A percentile compares a stretch with the other conserved stretches of the same genome.
phyloP scores from a whole-genome alignment of 2,329 filamentous ascomycete species.

The Lecanicillium sp. region DNA sequence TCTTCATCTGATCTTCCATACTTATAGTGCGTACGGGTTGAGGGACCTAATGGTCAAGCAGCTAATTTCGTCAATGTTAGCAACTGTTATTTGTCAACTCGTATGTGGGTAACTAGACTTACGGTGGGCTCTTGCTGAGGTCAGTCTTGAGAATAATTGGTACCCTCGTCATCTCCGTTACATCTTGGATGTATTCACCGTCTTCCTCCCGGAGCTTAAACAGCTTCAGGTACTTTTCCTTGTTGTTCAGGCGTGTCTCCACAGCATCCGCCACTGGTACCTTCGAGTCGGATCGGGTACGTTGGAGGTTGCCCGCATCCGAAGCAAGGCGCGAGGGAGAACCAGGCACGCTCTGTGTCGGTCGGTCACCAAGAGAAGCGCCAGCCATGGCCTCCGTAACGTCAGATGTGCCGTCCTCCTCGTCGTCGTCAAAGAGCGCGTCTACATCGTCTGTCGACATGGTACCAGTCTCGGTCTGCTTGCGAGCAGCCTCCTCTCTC shows the following conservation, averaged over 20 bases:
- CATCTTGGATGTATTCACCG: conserved; percentile 95
- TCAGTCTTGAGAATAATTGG: conserved; percentile 99
- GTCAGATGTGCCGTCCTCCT: conserved; percentile 81
- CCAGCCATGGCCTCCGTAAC: conserved; percentile 86
- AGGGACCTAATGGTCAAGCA: conserved; percentile 78
- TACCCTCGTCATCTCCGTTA: conserved; percentile 93
- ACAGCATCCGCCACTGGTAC: conserved; percentile 66
- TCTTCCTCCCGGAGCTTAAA: conserved; percentile 88
- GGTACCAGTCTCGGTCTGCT: conserved; percentile 89
- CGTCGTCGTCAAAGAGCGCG: conserved; percentile 92
- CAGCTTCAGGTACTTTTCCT: conserved; percentile 90
- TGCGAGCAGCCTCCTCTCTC: conserved; percentile 81
- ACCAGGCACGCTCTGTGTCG: conserved; percentile 90
- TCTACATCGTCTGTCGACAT: conserved; percentile 90
- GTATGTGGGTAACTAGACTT: conserved; percentile 47
- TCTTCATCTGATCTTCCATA: no score
- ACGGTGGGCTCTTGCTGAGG: conserved; percentile 97
- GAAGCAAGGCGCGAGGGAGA: conserved; percentile 74
- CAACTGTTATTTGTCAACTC: neutral
- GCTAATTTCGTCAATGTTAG: conserved; percentile 32
- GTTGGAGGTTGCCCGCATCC: conserved; percentile 62
- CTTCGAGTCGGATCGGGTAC: conserved; percentile 91
- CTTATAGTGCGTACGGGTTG: conserved; percentile 64
- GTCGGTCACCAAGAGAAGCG: conserved; percentile 79
- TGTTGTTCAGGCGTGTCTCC: conserved; percentile 77